Percentiles rank a stretch among this genome's conserved stretches.
These are phyloP conservation scores for Leucaena leucocephala DNA, from an alignment of 306 rosid genomes.

Conservation along the genomic window DNA sequence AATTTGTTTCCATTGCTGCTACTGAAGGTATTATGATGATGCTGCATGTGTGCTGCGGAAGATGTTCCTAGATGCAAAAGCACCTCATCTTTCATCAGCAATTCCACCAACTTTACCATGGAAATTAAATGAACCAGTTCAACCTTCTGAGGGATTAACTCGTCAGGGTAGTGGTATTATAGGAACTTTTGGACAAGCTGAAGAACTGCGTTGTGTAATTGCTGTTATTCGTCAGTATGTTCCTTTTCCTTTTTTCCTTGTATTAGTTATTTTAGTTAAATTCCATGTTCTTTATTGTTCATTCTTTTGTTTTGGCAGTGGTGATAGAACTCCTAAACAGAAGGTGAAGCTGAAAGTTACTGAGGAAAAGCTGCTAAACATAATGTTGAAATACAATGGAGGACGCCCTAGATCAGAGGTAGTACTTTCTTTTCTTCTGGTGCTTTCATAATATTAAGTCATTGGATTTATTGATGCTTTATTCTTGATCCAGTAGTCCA, in stretches of 20 bases:
- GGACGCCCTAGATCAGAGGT: conserved; percentile 96
- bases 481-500: conserved; percentile 35
- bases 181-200: conserved; percentile 86
- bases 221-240: conserved; percentile 95
- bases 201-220: conserved; percentile 95
- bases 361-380: conserved; percentile 84
- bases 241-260: conserved; percentile 1
- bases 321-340: conserved; percentile 99
- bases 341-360: conserved; percentile 97
- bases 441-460: conserved; percentile 34
- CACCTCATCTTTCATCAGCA: conserved; percentile 92
- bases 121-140: conserved; percentile 78
- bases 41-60: conserved; percentile 96
- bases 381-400: conserved; percentile 93
- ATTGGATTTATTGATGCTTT: conserved; percentile 20
- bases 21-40: conserved; percentile 89
- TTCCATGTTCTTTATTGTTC: conserved; percentile 33
- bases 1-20: conserved; percentile 25
- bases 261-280: conserved; percentile 23
- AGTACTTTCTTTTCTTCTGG: conserved; percentile 22
- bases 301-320: conserved; percentile 61
- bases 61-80: conserved; percentile 93
- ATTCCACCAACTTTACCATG: conserved; percentile 96
- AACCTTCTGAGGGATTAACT: conserved; percentile 73
- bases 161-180: conserved; percentile 95